Base-by-base conservation (phyloP, 371 early-diverging fungal genomes). In the Dichotomocladium elegans region DNA sequence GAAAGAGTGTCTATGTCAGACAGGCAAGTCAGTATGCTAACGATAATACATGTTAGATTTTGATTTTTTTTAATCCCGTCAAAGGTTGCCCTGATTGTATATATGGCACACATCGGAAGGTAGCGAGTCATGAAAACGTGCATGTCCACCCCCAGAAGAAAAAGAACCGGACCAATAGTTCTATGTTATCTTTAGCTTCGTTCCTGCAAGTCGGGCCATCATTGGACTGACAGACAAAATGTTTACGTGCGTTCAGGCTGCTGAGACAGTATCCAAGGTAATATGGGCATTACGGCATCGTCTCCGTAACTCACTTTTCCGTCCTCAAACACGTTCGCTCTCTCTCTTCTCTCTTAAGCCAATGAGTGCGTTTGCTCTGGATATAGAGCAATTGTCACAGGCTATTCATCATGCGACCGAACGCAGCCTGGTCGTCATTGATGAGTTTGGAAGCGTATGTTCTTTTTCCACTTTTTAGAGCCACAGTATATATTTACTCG, bases 151-250 rank as follows among this genome's bases (percentile, higher is more conserved):
- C n/a, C n/a, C n/a, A n/a, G n/a, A n/a, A n/a, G n/a, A n/a, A n/a
- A n/a, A n/a, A n/a, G n/a, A n/a, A n/a, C n/a, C n/a, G n/a, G n/a
- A n/a, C n/a, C n/a, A n/a, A n/a, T n/a, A n/a, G n/a, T n/a, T n/a
- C n/a, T n/a, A n/a, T n/a, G n/a, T n/a, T n/a, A n/a, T n/a, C 92
- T 91, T 1, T 68, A 77, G 85, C 55, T 98, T 88, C 76, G 94
- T 99, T 3, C 97, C 99, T 7, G 97, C 96, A 0, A 70, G 77
- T 5, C 53, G 68, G 14, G 96, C 95, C 0, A 58, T 57, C 3
- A 70, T 99, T 44, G 94, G 96, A 0, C 70, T 99, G 1, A 89
- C 93, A 0, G 95, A 99, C 60, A 82, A 82, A 44, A 79, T 99
- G n/a, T 92, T 91, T 61, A 83, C 95, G 11, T 80, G 99, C 48